These are phyloP conservation scores for Passiflora organensis DNA, from an alignment of 345 rosid genomes.

Conservation along the genomic window DNA sequence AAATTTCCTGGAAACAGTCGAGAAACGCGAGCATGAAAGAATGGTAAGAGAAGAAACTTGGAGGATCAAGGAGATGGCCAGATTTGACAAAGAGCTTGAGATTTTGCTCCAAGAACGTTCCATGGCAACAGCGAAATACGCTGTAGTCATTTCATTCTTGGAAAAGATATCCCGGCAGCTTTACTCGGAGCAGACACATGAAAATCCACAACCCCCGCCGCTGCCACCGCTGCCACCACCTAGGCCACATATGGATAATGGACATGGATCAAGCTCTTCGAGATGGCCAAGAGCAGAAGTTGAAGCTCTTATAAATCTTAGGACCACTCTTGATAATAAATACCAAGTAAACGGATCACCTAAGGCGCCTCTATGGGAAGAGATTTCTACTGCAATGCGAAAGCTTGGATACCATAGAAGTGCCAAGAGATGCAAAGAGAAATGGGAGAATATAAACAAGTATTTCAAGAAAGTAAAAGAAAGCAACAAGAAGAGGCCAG, in stretches of 20 bases:
- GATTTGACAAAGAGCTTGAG: slow-evolving; percentile 57
- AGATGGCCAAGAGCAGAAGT: slow-evolving; percentile 89
- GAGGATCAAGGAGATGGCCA: slow-evolving; percentile 56
- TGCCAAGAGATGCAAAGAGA: slow-evolving; percentile 88
- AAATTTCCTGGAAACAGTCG: slow-evolving; percentile 59
- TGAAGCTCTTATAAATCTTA: slow-evolving; percentile 58
- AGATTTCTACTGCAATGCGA: slow-evolving; percentile 63
- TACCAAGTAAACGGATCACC: slow-evolving; percentile 62
- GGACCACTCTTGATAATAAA: slow-evolving; percentile 51
- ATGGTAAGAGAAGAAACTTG: slow-evolving; percentile 63
- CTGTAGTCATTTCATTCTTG: slow-evolving; percentile 68
- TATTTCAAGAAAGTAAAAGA: slow-evolving; percentile 89
- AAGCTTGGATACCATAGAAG: slow-evolving; percentile 63
- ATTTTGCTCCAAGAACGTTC: slow-evolving; percentile 66
- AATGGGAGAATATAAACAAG: slow-evolving; percentile 97
- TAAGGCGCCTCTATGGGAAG: slow-evolving; percentile 89
- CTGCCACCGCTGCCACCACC: slow-evolving; percentile 2
- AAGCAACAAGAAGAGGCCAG: slow-evolving; percentile 65
- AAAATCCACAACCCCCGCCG: background rate
- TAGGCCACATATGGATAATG: slow-evolving; percentile 11
- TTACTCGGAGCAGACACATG: too few species aligned
- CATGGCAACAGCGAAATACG: slow-evolving; percentile 62
- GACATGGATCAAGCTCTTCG: slow-evolving; percentile 43
- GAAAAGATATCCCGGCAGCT: slow-evolving; percentile 81
- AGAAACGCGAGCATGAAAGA: slow-evolving; percentile 59